A percentile compares a stretch with the other conserved stretches of the same genome.
phyloP scores from a whole-genome alignment of 495 filamentous ascomycete genomes.

The Hypoxylon crocopeplum region DNA sequence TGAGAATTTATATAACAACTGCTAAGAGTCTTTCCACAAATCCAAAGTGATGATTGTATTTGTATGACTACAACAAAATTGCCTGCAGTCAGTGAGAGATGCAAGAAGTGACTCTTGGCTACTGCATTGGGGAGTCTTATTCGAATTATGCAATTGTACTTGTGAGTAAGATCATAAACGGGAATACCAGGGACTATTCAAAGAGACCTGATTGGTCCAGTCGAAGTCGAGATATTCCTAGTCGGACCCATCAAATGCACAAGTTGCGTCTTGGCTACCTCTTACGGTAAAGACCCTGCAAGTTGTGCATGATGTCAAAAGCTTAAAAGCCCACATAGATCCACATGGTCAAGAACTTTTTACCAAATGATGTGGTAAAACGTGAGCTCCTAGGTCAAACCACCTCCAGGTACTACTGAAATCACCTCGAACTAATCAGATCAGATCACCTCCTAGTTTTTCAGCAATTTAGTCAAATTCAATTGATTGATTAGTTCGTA shows the following conservation, averaged over 20 bases:
- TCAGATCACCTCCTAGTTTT: too few relatives aligned
- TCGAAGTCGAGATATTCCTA: slow-evolving; percentile 1
- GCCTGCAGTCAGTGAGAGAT: slow-evolving; percentile 22
- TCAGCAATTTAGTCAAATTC: too few relatives aligned
- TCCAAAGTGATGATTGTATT: slow-evolving; percentile 6
- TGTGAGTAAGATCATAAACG: slow-evolving; percentile 8
- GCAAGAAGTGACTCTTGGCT: slow-evolving; percentile 30
- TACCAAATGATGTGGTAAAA: too few relatives aligned
- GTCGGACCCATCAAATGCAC: slow-evolving; percentile 28
- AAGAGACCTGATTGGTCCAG: background rate
- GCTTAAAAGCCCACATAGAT: background rate
- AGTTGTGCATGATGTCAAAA: slow-evolving; percentile 17
- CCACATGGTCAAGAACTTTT: too few relatives aligned
- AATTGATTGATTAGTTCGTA: too few relatives aligned
- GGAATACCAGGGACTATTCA: background rate
- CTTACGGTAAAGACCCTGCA: slow-evolving; percentile 39
- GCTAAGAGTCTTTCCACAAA: too few relatives aligned
- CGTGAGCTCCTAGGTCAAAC: too few relatives aligned
- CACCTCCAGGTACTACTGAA: too few relatives aligned
- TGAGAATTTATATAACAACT: too few relatives aligned
- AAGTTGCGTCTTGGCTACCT: slow-evolving; percentile 42
- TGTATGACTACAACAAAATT: slow-evolving; percentile 13
- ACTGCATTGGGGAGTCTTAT: slow-evolving; percentile 18
- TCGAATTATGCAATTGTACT: slow-evolving; percentile 20
- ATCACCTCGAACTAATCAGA: too few relatives aligned